Evolutionary conservation across 129 eudicot genomes (phyloP), one percentile per base, ranked within the genome.

Genomic region (Artemisia annua): DNA sequence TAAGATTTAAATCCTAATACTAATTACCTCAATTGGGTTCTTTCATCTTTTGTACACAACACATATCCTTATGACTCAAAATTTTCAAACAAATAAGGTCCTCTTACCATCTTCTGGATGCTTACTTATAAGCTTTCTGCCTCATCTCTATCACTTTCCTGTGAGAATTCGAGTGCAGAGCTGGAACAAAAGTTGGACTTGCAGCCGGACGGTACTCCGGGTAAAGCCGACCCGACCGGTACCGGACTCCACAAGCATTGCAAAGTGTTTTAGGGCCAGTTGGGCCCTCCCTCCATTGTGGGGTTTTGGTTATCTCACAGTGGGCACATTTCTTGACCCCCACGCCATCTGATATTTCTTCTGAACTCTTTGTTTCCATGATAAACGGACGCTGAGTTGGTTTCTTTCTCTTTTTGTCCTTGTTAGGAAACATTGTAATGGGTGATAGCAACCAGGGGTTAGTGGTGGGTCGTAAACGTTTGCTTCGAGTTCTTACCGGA

Each of bases 251-350:
- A 80, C 97, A 90, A 0, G 97, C 97, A 61, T 90, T 90, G 81
- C 97, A 90, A 35, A 90, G 87, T 15, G 97, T 87, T 73, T 87
- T 87, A 5, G 95, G 95, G 2, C 97, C 97, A 77, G 77, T 26
- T 18, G 97, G 95, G 17, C 97, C 97, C 60, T 89, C 95, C 73
- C 97, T 85, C 97, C 97, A 91, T 55, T 85, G 97, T 17, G 97
- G 97, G 51, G 97, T 91, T 78, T 80, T 80, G 16, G 91, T 85
- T n/a, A 81, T 77, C 49, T 83, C 88, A 52, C 97, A 91, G 66
- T 91, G 97, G 63, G 85, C 63, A 73, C 97, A 91, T 79, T 85
- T 85, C 75, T 83, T 87, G n/a, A 72, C 35, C 16, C 53, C 71
- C 54, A 22, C 28, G 11, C 1, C 73, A 64, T 62, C 12, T 7